These are phyloP conservation scores for Citrus reticulata DNA, from an alignment of 345 rosid species.

Conservation along the genomic window DNA sequence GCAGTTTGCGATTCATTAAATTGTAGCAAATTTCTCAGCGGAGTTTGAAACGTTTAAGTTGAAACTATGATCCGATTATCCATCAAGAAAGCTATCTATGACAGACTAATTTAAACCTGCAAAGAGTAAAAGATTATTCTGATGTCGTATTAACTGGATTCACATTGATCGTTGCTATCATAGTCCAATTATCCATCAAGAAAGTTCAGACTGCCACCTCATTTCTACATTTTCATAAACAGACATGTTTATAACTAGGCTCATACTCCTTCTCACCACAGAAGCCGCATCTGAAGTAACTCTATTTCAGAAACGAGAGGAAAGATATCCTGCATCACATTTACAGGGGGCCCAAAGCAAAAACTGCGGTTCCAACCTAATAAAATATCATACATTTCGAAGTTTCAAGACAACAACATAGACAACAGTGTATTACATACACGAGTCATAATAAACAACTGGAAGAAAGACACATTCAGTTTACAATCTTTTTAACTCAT, in stretches of 20 bases:
- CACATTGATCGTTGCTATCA: not conserved
- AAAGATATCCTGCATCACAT: not conserved
- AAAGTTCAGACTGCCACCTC: not conserved
- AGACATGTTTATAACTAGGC: not conserved
- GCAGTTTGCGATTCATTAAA: no score
- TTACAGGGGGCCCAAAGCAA: not conserved
- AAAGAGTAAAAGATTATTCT: no score
- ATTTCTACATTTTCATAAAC: not conserved
- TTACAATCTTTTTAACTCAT: conserved; percentile 10
- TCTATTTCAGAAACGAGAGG: not conserved
- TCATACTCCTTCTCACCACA: not conserved
- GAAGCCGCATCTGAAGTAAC: not conserved
- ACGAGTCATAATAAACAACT: conserved; percentile 21
- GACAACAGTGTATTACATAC: conserved; percentile 17
- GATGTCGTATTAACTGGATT: not conserved
- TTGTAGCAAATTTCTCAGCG: no score
- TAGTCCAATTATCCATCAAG: not conserved
- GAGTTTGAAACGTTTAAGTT: no score
- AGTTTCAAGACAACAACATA: conserved; percentile 31
- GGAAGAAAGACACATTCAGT: conserved; percentile 17
- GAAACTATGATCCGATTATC: no score
- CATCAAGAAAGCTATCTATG: no score
- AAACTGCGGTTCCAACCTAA: not conserved
- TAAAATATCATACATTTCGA: conserved; percentile 14
- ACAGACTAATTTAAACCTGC: no score